phyloP scores from a whole-genome alignment of 2,329 filamentous ascomycete species.

The Cordyceps militaris region DNA sequence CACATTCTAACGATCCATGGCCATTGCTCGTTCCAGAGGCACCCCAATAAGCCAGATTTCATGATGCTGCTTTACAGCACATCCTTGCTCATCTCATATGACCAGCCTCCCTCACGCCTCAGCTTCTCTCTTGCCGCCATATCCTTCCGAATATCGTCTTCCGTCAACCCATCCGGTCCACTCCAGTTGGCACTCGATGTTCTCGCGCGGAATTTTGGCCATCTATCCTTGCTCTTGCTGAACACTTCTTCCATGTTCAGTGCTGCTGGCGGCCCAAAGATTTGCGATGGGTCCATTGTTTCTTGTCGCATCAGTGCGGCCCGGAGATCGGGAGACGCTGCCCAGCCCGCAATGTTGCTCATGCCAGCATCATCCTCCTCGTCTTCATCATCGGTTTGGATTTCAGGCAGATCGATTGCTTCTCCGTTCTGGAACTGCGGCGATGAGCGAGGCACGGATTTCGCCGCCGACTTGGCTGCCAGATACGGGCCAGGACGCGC shows the following conservation, averaged over 20 bases:
- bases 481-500: constrained; percentile 42
- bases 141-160: constrained; percentile 79
- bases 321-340: constrained; percentile 76
- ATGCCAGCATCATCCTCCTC: constrained; percentile 60
- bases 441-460: constrained; percentile 60
- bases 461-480: constrained; percentile 49
- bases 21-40: background rate
- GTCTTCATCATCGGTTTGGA: constrained; percentile 89
- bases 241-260: constrained; percentile 97
- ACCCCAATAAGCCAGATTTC: background rate
- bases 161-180: constrained; percentile 71
- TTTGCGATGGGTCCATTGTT: constrained; percentile 70
- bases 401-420: constrained; percentile 85
- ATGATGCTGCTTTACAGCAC: constrained; percentile 27
- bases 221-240: constrained; percentile 74
- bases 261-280: constrained; percentile 84
- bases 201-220: constrained; percentile 80
- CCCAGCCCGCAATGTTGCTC: constrained; percentile 66
- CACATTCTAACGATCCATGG: background rate
- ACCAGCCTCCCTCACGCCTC: constrained; percentile 79
- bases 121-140: constrained; percentile 71
- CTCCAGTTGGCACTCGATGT: constrained; percentile 96
- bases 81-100: constrained; percentile 52
- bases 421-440: constrained; percentile 86
- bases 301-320: constrained; percentile 74